These are phyloP conservation scores for Aphanomyces cochlioides DNA, from an alignment of 352 stramenopile genomes.

Conservation along the genomic window DNA sequence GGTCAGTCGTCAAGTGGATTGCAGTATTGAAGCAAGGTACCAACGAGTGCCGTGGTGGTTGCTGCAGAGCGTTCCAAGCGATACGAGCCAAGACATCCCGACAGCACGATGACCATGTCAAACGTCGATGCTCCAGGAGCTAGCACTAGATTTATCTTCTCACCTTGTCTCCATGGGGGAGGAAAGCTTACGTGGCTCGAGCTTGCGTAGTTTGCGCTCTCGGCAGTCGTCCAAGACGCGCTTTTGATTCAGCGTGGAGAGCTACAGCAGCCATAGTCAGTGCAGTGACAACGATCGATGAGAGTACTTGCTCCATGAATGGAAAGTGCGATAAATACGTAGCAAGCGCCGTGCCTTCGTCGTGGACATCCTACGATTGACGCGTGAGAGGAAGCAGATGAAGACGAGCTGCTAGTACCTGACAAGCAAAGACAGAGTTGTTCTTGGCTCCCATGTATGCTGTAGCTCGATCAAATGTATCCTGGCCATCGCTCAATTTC, in stretches of 20 bases:
- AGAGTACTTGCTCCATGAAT: slow-evolving; percentile 13
- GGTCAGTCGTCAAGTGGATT: neutral
- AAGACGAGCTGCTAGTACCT: neutral
- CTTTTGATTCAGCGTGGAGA: neutral
- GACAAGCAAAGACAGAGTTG: slow-evolving; percentile 1
- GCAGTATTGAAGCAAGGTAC: slow-evolving; percentile 12
- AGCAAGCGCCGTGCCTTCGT: neutral
- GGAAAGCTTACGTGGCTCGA: slow-evolving; percentile 3
- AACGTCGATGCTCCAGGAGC: neutral
- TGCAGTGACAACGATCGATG: neutral
- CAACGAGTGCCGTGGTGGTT: neutral
- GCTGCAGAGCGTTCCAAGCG: neutral
- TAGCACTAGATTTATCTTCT: slow-evolving; percentile 2
- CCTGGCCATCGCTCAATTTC: neutral
- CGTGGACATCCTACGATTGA: too few relatives aligned
- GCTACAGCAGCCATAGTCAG: neutral
- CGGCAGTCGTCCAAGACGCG: neutral
- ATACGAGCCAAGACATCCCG: slow-evolving; percentile 1
- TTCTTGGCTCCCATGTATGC: slow-evolving; percentile 20
- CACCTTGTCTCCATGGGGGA: neutral
- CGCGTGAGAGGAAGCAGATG: too few relatives aligned
- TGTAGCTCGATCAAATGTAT: slow-evolving; percentile 16
- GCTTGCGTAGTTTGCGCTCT: neutral
- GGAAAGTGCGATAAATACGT: slow-evolving; percentile 13
- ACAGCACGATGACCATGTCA: slow-evolving; percentile 25